These are phyloP conservation scores for Aspergillus egyptiacus DNA, from an alignment of 495 filamentous ascomycete species.

Conservation along the genomic window DNA sequence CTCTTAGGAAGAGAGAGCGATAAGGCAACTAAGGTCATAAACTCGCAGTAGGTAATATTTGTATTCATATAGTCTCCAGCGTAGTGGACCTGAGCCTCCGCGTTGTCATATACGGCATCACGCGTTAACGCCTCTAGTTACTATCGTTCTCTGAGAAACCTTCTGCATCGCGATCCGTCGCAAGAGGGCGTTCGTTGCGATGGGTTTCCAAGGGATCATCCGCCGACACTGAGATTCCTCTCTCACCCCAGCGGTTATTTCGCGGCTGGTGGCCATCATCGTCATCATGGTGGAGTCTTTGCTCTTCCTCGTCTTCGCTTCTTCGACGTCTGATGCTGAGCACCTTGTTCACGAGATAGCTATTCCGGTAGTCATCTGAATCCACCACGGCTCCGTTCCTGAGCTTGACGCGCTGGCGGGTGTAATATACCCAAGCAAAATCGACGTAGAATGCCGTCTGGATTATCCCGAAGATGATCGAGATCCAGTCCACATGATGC, in stretches of 20 bases:
- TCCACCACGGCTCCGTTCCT: conserved; percentile 89
- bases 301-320: conserved; percentile 31
- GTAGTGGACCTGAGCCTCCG: no score
- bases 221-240: conserved; percentile 74
- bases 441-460: conserved; percentile 91
- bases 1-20: no score
- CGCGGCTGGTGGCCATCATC: conserved; percentile 21
- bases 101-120: not conserved
- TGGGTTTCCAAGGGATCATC: conserved; percentile 63
- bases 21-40: not conserved
- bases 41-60: not conserved
- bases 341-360: conserved; percentile 61
- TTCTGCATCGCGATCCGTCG: conserved; percentile 14
- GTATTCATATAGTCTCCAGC: no score
- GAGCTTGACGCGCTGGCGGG: conserved; percentile 88
- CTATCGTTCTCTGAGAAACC: conserved; percentile 25
- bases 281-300: conserved; percentile 28
- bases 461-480: conserved; percentile 77
- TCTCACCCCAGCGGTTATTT: conserved; percentile 62
- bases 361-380: conserved; percentile 75
- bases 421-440: conserved; percentile 96
- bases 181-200: conserved; percentile 16
- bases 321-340: conserved; percentile 34
- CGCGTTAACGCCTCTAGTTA: not conserved
- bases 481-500: conserved; percentile 60